phyloP scores from a whole-genome alignment of 1,284 basidiomycete species.

The Fomes fomentarius region DNA sequence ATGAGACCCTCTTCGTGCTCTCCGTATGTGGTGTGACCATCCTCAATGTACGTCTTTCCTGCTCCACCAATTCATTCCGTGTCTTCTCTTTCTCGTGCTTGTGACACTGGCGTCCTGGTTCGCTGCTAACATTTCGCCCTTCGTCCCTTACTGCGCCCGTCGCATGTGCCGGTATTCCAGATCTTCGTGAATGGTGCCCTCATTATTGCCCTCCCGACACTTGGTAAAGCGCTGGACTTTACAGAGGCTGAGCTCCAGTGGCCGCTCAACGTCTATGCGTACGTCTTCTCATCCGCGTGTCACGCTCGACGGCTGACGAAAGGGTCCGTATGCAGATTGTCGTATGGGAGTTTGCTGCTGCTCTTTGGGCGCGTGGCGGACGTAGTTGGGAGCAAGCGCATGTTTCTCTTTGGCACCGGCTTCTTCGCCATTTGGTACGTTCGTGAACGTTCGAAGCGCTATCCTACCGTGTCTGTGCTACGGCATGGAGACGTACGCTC shows the following conservation, averaged over 20 bases:
- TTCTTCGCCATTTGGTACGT: conserved; percentile 36
- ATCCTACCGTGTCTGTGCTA: no score
- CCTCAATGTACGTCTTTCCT: conserved; percentile 5
- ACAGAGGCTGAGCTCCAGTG: conserved; percentile 42
- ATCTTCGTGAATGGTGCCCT: conserved; percentile 44
- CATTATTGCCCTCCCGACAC: conserved; percentile 45
- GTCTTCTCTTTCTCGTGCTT: neutral
- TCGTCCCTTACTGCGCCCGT: no score
- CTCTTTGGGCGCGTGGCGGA: conserved; percentile 43
- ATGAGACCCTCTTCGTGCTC: conserved; percentile 10
- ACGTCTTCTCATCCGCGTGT: conserved; percentile 18
- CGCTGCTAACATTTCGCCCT: neutral
- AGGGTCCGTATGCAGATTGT: conserved; percentile 25
- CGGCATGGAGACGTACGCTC: no score
- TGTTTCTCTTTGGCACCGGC: conserved; percentile 40
- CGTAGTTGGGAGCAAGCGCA: conserved; percentile 39
- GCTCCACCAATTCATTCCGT: neutral
- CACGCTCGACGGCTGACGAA: neutral
- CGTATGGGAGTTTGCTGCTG: conserved; percentile 37
- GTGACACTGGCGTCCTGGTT: neutral
- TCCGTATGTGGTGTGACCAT: conserved; percentile 15
- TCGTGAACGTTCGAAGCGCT: no score
- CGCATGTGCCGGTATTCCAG: no score
- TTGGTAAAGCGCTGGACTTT: conserved; percentile 42
- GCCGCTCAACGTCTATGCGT: conserved; percentile 46